Base-by-base conservation (phyloP, 371 early-diverging fungal species). In the Actinomortierella ambigua region DNA sequence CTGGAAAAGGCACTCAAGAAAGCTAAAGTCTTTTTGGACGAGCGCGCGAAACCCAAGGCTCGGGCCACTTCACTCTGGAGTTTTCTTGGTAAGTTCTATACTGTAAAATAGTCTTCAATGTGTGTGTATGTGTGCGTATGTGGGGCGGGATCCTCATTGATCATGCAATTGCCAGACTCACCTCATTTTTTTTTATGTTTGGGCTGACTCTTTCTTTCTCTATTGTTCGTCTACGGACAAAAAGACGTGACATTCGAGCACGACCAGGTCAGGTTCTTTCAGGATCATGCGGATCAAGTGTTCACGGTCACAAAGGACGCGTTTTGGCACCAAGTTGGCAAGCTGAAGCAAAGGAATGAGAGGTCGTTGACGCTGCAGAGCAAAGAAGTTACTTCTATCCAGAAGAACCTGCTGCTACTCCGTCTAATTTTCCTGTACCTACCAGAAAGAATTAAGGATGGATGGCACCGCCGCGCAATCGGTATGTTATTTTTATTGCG, bases 221-320 rank as follows among this genome's bases (percentile, higher is more conserved):
- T 22, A 15, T 34, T 18, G 7, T 20, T 15, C 14, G 26, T 51
- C 29, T 28, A 51, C 17, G 50, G 11, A 18, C 27, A 17, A 28
- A 18, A 63, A 93, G 93, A 90, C 70, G 85, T 80, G 23, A 81
- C 91, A 7, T 88, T 83, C 50, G 87, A 88, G 20, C 81, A 85
- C 60, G 93, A 93, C 54, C 91, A 92, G 63, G 81, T 79, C n/a
- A 82, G 84, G 59, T 92, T 93, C 76, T 91, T 92, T 65, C 87
- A 88, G 67, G 91, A 92, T 20, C 82, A 94, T 79, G 89, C 88
- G 41, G 85, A 85, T 34, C 83, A 85, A 46, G 84, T 93, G 5
- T 90, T 88, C 66, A 77, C 78, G 23, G 92, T 92, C 29, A 79
- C 89, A 20, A 79, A 75, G 61, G 92, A 93, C 53, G 79, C 83